phyloP scores from a whole-genome alignment of 768 basidiomycete genomes.

The Psilocybe azurescens region DNA sequence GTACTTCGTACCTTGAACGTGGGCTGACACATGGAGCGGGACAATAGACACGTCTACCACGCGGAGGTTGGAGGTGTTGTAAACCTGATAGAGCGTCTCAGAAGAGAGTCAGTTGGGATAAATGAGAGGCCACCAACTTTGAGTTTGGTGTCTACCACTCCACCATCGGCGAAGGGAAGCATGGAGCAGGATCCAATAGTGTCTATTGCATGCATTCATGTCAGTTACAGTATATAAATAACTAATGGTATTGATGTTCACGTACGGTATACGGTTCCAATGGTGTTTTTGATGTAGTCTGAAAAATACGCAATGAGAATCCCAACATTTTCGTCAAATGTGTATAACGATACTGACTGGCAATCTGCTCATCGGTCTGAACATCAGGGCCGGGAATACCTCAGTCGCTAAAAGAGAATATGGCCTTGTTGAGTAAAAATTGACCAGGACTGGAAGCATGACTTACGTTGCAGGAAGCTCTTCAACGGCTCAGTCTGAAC shows the following conservation, averaged over 20 bases:
- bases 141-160: conserved; percentile 13
- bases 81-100: neutral
- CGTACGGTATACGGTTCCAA: conserved; percentile 13
- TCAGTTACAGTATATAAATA: neutral
- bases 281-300: conserved; percentile 3
- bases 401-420: neutral
- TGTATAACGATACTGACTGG: neutral
- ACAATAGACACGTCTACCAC: too few species aligned
- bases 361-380: conserved; percentile 8
- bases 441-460: neutral
- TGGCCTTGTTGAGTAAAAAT: neutral
- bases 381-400: conserved; percentile 3
- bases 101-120: too few species aligned
- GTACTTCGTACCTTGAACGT: conserved; percentile 4
- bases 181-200: conserved; percentile 14
- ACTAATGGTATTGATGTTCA: neutral
- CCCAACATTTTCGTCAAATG: neutral
- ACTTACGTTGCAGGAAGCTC: conserved; percentile 6
- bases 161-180: conserved; percentile 12
- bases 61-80: conserved; percentile 7
- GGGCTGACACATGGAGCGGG: too few species aligned
- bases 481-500: conserved; percentile 10
- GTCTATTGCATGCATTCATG: neutral
- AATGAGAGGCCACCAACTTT: conserved; percentile 3
- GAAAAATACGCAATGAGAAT: neutral